These are phyloP conservation scores for Neurospora sp. DNA, from an alignment of 495 filamentous ascomycete genomes.

Conservation along the genomic window DNA sequence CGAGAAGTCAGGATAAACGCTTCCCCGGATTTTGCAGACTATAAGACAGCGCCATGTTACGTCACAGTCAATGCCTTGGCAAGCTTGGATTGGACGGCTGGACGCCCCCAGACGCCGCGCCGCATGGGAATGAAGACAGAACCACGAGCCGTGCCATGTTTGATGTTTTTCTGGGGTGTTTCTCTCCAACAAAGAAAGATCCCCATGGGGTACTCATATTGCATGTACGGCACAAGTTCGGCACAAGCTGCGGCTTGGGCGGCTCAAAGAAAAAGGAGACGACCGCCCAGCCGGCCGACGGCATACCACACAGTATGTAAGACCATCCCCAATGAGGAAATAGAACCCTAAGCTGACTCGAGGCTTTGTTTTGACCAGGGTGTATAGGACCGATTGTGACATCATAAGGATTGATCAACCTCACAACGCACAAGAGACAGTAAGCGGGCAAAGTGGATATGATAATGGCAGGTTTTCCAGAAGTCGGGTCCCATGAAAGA, in stretches of 20 bases:
- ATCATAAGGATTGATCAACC: background rate
- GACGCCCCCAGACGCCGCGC: background rate
- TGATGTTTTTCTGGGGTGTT: background rate
- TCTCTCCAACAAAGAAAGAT: background rate
- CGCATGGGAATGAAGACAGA: background rate
- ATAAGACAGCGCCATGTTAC: background rate
- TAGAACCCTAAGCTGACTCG: background rate
- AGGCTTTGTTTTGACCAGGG: background rate
- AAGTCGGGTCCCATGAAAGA: background rate
- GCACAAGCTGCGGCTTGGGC: background rate
- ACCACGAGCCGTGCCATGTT: background rate
- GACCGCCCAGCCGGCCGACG: background rate
- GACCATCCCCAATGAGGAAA: background rate
- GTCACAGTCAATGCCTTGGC: background rate
- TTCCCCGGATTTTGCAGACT: background rate
- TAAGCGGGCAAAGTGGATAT: background rate
- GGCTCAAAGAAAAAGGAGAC: background rate
- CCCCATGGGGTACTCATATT: background rate
- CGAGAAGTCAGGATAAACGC: background rate
- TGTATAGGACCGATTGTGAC: background rate
- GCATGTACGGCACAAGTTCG: background rate
- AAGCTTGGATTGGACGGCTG: background rate
- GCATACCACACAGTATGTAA: background rate
- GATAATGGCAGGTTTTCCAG: background rate
- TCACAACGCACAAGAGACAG: background rate